Base-by-base conservation (phyloP, 768 basidiomycete genomes). In the Tricholoma flavovirens region DNA sequence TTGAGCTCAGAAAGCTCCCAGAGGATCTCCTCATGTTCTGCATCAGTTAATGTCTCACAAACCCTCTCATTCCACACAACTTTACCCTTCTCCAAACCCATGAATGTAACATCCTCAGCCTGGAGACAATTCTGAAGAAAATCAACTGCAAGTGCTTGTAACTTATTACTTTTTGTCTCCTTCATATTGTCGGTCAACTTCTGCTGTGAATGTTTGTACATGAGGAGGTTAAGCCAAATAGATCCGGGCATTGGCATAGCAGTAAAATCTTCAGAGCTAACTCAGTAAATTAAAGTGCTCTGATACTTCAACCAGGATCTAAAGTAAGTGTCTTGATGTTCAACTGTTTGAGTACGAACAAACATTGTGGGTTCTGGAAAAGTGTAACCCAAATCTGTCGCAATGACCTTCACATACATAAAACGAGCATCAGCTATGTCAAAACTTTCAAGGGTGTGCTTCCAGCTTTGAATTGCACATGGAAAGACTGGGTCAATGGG, bases 1-100 rank as follows among this genome's bases (percentile, higher is more conserved):
- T 55, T 55, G 32, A 55, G 22, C 22, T 55, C 19, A 10, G 29
- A 11, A 17, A 55, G 24, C 33, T 55, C 54, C 54, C 54, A 55
- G 10, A 50, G 17, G 10, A 55, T 50, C 29, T 49, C 54, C 30
- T 55, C 22, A 49, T 26, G 12, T 3, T 22, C 36, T 12, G 32
- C 19, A 22, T 36, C 24, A 11, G 33, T 22, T 21, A 57, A 40
- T 4, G 45, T n/a, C 21, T 15, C 24, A 10, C 36, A 53, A 21
- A 45, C 53, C 36, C 0, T 26, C 6, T 17, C 17, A 40, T 42
- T 53, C 52, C 52, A 53, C 21, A 12, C 12, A 3, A 12, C 14
- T 36, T 30, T 3, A 14, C 42, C 38, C 2, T 10, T 19, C 10
- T 17, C 21, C 12, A 30, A 21, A 35, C 32, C 43, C 8, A 49